Evolutionary conservation across 139 green algal species (phyloP).

Genomic region (Mychonastes homosphaera): DNA sequence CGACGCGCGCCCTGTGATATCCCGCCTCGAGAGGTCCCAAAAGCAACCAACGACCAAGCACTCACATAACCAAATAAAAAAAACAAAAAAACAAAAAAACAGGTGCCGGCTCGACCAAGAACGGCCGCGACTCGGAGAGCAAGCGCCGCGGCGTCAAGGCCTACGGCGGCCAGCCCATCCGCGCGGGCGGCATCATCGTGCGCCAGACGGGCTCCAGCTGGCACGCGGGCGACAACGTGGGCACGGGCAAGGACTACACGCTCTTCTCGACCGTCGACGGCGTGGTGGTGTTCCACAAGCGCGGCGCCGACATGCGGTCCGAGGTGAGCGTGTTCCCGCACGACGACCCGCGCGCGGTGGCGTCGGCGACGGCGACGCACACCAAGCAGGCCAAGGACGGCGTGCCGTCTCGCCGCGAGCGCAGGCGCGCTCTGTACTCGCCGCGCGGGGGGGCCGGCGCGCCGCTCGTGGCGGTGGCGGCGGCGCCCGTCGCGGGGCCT

Average conservation of each 20-base stretch:
- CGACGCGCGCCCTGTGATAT: too few relatives aligned
- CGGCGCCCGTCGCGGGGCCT: conserved; percentile 10
- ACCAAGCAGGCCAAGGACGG: conserved; percentile 39
- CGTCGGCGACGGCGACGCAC: conserved; percentile 27
- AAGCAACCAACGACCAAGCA: too few relatives aligned
- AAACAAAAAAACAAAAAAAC: conserved; percentile 56
- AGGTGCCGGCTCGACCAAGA: conserved; percentile 88
- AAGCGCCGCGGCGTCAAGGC: conserved; percentile 91
- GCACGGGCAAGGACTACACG: conserved; percentile 86
- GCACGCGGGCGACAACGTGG: conserved; percentile 76
- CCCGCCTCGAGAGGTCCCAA: too few relatives aligned
- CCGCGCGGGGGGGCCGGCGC: conserved; percentile 7
- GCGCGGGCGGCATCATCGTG: conserved; percentile 91
- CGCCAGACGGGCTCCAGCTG: conserved; percentile 81
- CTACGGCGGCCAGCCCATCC: conserved; percentile 86
- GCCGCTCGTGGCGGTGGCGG: conserved; percentile 14
- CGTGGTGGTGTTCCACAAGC: conserved; percentile 80
- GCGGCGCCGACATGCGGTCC: not conserved
- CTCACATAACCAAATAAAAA: not conserved
- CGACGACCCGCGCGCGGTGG: conserved; percentile 35
- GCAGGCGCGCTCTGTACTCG: conserved; percentile 26
- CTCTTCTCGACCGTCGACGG: conserved; percentile 77
- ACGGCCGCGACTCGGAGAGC: conserved; percentile 86
- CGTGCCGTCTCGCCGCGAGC: conserved; percentile 27
- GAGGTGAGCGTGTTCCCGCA: conserved; percentile 47